Evolutionary conservation across 139 green algal species (phyloP).

Genomic region (Diplosphaera chodatii): DNA sequence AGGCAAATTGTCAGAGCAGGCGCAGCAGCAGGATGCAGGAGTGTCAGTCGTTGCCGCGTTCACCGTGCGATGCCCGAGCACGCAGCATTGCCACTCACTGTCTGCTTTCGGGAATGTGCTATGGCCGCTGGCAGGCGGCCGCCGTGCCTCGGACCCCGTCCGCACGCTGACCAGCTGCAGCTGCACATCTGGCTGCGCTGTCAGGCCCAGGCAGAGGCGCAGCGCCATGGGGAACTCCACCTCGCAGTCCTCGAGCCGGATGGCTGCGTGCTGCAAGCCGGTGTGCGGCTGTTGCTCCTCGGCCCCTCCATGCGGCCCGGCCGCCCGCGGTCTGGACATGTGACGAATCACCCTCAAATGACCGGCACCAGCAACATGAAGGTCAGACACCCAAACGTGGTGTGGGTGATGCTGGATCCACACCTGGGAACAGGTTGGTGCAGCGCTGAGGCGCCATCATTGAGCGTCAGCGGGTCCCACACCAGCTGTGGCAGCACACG

Average conservation of each 20-base stretch:
- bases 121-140: not conserved
- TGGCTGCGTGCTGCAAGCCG: not conserved
- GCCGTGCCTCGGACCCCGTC: not conserved
- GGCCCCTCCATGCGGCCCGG: no score
- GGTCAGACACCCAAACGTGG: no score
- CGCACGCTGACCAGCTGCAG: slow-evolving; percentile 9
- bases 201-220: slow-evolving; percentile 1
- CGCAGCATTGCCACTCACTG: not conserved
- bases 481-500: not conserved
- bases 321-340: no score
- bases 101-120: not conserved
- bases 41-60: no score
- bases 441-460: not conserved
- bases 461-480: not conserved
- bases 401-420: no score
- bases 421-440: not conserved
- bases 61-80: no score
- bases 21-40: no score
- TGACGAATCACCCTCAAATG: no score
- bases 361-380: no score
- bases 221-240: slow-evolving; percentile 1
- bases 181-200: slow-evolving; percentile 5
- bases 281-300: not conserved
- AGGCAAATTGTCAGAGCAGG: no score
- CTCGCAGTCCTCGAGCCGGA: not conserved